phyloP scores from a whole-genome alignment of 176 grass and related monocot genomes.

The Carex scoparia region DNA sequence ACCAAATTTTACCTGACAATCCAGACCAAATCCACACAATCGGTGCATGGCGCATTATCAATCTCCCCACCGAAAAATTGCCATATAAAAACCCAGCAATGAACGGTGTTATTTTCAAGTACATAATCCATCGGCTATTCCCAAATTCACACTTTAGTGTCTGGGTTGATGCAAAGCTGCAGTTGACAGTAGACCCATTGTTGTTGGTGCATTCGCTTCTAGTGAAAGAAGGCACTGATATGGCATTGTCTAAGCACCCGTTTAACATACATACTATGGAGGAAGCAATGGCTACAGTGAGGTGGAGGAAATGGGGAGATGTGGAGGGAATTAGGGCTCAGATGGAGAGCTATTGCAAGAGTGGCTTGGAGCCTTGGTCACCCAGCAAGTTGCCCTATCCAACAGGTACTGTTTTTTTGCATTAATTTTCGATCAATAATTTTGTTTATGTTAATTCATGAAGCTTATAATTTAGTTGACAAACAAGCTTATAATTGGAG shows the following conservation, averaged over 20 bases:
- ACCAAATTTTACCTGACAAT: conserved; percentile 33
- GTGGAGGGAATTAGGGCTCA: conserved; percentile 59
- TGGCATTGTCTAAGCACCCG: conserved; percentile 73
- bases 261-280: conserved; percentile 84
- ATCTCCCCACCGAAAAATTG: conserved; percentile 27
- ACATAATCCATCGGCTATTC: conserved; percentile 81
- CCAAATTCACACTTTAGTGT: conserved; percentile 73
- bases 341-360: conserved; percentile 81
- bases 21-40: conserved; percentile 4
- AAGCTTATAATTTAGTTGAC: neutral
- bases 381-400: conserved; percentile 61
- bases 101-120: conserved; percentile 80
- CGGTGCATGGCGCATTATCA: conserved; percentile 59
- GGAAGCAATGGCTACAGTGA: conserved; percentile 76
- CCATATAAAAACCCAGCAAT: conserved; percentile 75
- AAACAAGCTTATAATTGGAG: neutral
- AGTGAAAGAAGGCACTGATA: conserved; percentile 30
- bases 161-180: conserved; percentile 88
- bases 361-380: conserved; percentile 84
- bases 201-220: conserved; percentile 69
- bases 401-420: conserved; percentile 41
- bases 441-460: neutral
- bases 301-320: conserved; percentile 78
- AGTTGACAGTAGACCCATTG: conserved; percentile 83
- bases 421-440: neutral